Conservation (phyloP, 1,139 yeast genomes). For the Geotrichum phurueaensis region DNA sequence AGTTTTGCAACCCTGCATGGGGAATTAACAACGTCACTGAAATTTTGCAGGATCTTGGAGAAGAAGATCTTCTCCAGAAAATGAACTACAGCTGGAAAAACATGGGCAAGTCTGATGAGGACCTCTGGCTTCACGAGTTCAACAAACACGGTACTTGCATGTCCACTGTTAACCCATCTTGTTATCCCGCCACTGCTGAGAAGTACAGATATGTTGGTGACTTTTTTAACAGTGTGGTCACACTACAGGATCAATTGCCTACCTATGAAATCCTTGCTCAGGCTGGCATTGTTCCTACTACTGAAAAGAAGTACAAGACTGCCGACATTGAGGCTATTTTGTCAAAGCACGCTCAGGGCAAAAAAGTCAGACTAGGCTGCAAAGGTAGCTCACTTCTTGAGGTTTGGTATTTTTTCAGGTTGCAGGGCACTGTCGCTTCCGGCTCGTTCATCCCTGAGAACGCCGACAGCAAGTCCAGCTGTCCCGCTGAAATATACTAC, state of each 20-base stretch:
- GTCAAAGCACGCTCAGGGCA: slow-evolving; percentile 36
- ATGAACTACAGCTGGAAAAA: slow-evolving; percentile 74
- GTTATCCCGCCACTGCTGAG: slow-evolving; percentile 46
- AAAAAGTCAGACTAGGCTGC: slow-evolving; percentile 55
- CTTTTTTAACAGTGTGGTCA: slow-evolving; percentile 62
- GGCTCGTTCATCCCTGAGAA: slow-evolving; percentile 66
- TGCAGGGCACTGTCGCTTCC: slow-evolving; percentile 64
- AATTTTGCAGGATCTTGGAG: slow-evolving; percentile 46
- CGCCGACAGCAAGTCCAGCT: slow-evolving; percentile 49
- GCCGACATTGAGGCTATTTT: slow-evolving; percentile 62
- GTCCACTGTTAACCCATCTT: slow-evolving; percentile 65
- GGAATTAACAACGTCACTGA: slow-evolving; percentile 50
- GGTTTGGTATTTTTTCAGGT: slow-evolving; percentile 83
- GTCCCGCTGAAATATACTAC: slow-evolving; percentile 64
- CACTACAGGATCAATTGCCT: slow-evolving; percentile 57
- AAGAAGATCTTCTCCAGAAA: slow-evolving; percentile 50
- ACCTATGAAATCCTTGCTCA: slow-evolving; percentile 61
- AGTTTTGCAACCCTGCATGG: slow-evolving; percentile 65
- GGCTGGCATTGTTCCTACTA: slow-evolving; percentile 67
- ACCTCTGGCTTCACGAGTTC: slow-evolving; percentile 87
- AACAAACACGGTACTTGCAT: slow-evolving; percentile 95
- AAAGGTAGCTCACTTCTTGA: slow-evolving; percentile 64
- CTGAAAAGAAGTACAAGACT: slow-evolving; percentile 54
- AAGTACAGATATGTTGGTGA: slow-evolving; percentile 66
- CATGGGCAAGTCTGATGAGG: slow-evolving; percentile 64